Evolutionary conservation across 2,329 filamentous ascomycete genomes (phyloP), one percentile per base, ranked within the genome.

Genomic region (Bimuria novae-zelandiae): DNA sequence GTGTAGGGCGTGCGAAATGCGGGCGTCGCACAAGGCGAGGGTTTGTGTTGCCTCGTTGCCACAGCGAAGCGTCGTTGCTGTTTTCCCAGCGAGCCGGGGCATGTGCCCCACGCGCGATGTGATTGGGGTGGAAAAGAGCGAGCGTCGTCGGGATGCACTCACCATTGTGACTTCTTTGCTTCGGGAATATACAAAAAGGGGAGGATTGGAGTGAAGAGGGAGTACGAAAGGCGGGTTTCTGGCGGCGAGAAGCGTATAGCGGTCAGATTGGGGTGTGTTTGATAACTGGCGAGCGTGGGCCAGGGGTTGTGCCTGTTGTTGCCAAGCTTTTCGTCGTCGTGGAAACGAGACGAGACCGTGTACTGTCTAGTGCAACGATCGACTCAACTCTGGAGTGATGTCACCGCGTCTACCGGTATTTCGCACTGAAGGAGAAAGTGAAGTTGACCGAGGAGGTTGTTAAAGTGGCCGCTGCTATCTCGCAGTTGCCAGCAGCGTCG

Each of bases 241-340:
- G 32, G 49, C 35, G 40, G 27, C 12, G 36, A 52, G 45, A 59
- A 46, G 51, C 54, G 49, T 54, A 57, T 54, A 49, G 55, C 55
- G 46, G 46, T 41, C 8, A n/a, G 48, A 47, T 55, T 44, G 52
- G 16, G 33, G n/a, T 23, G 51, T 64, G 62, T 66, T 63, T 60
- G 55, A 59, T 60, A 50, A 54, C 51, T 48, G 50, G 48, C 53
- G 52, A 60, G 62, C 62, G 30, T 40, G 56, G 60, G 52, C 62
- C 65, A 59, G 53, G 44, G 22, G 47, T 59, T 64, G 64, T 57
- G 56, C 63, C n/a, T 51, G 55, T 61, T 54, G 36, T 51, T 54
- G 63, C 62, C 55, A 59, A 64, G 52, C 50, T 54, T 51, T 49
- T 51, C 49, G 55, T 55, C 42, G 55, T 46, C 40, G 49, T 55